Percentiles rank a stretch among this genome's conserved stretches.
Evolutionary conservation across 2,329 filamentous ascomycete species (phyloP).

Genomic region (Epichloe hybrida): DNA sequence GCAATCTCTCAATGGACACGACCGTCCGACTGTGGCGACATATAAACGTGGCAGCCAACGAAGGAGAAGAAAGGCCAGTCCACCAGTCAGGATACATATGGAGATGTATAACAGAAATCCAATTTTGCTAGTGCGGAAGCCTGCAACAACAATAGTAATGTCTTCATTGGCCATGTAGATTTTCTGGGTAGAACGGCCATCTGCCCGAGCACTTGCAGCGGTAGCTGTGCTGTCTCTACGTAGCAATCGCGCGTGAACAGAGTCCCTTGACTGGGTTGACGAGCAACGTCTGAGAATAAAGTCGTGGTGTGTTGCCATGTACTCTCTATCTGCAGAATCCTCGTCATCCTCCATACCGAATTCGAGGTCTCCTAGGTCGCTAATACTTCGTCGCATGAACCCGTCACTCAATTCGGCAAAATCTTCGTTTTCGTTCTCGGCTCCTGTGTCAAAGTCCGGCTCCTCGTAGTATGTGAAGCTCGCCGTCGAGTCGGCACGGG

Average conservation of each 20-base stretch:
- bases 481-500: conserved; percentile 67
- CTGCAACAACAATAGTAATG: conserved; percentile 82
- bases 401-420: conserved; percentile 12
- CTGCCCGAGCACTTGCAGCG: conserved; percentile 47
- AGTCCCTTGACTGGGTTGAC: conserved; percentile 44
- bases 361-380: conserved; percentile 27
- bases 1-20: conserved; percentile 57
- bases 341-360: conserved; percentile 27
- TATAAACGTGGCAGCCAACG: conserved; percentile 86
- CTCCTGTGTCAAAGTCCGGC: conserved; percentile 19
- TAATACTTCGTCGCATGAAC: conserved; percentile 18
- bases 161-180: conserved; percentile 89
- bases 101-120: conserved; percentile 57
- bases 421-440: conserved; percentile 18
- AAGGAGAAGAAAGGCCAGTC: conserved; percentile 70
- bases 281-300: conserved; percentile 46
- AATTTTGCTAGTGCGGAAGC: conserved; percentile 64
- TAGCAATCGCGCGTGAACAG: conserved; percentile 51
- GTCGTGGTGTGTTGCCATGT: conserved; percentile 27
- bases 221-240: conserved; percentile 59
- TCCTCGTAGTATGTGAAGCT: conserved; percentile 85
- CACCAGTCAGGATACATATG: conserved; percentile 59
- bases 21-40: conserved; percentile 58
- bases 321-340: conserved; percentile 28
- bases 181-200: conserved; percentile 67